Evolutionary conservation across 306 rosid genomes (phyloP).

Genomic region (Mimosa pudica): DNA sequence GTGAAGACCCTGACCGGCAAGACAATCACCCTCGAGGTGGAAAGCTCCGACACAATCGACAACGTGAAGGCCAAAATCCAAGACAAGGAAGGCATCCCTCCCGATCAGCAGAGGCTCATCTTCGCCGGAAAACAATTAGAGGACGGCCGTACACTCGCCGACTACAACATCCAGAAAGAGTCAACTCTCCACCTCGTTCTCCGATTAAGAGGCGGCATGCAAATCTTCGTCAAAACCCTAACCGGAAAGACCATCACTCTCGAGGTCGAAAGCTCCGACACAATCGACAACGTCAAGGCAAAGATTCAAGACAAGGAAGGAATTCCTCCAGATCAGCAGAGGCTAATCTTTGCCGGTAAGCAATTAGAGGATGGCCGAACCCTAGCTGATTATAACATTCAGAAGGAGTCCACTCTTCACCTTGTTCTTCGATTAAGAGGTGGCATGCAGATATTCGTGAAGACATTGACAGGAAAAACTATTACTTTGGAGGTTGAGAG

Average conservation of each 20-base stretch:
- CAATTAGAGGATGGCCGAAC: background rate
- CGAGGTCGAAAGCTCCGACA: conserved; percentile 52
- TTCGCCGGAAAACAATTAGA: conserved; percentile 41
- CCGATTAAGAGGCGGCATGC: conserved; percentile 51
- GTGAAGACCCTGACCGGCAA: conserved; percentile 50
- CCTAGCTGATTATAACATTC: background rate
- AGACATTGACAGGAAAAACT: background rate
- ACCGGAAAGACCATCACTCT: conserved; percentile 46
- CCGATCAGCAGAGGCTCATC: conserved; percentile 12
- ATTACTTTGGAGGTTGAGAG: background rate
- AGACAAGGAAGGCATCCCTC: conserved; percentile 30
- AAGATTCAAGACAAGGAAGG: conserved; percentile 46
- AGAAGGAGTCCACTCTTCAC: background rate
- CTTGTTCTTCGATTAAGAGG: background rate
- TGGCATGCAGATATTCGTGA: background rate
- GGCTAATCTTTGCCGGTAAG: background rate
- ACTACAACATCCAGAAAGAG: conserved; percentile 54
- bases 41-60: conserved; percentile 51
- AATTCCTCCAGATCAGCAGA: background rate
- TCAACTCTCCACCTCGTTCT: conserved; percentile 52
- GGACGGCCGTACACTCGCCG: conserved; percentile 48
- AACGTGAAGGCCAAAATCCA: conserved; percentile 56
- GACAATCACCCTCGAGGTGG: conserved; percentile 52
- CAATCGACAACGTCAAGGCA: conserved; percentile 49
- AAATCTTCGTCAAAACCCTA: conserved; percentile 47